phyloP scores from a whole-genome alignment of 73 alveolate genomes.

The Paramecium octaurelia region DNA sequence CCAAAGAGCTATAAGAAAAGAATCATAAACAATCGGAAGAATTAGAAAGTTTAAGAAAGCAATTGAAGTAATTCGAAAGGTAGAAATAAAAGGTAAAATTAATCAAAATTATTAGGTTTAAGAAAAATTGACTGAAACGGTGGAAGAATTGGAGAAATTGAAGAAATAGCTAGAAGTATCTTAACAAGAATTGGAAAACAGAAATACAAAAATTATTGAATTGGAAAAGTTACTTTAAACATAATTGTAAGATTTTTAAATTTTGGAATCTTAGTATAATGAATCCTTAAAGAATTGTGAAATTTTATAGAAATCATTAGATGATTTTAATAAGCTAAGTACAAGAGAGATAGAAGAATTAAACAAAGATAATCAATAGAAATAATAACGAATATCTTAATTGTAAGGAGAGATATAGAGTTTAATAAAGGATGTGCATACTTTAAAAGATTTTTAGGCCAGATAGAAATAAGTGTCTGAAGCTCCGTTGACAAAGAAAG shows the following conservation, averaged over 20 bases:
- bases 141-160: neutral
- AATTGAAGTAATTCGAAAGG: neutral
- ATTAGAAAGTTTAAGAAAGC: neutral
- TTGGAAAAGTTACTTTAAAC: neutral
- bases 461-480: neutral
- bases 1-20: neutral
- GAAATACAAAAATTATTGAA: neutral
- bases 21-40: neutral
- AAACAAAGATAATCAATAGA: neutral
- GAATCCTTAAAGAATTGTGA: neutral
- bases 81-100: neutral
- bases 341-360: neutral
- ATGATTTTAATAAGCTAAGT: neutral
- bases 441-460: neutral
- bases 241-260: neutral
- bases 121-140: neutral
- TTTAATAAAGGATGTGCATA: neutral
- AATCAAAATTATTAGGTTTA: neutral
- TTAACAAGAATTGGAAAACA: neutral
- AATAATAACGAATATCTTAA: neutral
- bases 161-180: neutral
- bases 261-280: neutral
- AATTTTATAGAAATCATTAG: neutral
- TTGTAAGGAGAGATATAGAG: neutral
- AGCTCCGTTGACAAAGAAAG: conserved; percentile 9